phyloP scores from a whole-genome alignment of 768 basidiomycete species.

The Candolleomyces efflorescens region DNA sequence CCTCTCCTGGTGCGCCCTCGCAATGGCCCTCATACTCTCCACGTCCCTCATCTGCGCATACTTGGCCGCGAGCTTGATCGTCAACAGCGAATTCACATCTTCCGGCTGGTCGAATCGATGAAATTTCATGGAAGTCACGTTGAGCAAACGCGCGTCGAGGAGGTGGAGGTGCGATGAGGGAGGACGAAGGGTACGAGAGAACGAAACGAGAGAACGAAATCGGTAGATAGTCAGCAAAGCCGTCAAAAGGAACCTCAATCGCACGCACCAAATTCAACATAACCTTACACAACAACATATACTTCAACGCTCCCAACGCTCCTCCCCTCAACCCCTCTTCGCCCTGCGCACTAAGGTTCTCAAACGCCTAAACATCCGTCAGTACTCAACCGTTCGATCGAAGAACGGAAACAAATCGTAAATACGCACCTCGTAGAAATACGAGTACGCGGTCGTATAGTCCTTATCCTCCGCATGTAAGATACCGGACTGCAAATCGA shows the following conservation, averaged over 20 bases:
- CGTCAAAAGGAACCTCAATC: slow-evolving; percentile 24
- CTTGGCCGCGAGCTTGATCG: slow-evolving; percentile 83
- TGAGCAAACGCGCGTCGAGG: no score
- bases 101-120: slow-evolving; percentile 60
- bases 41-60: slow-evolving; percentile 87
- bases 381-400: no score
- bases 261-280: slow-evolving; percentile 98
- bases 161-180: no score
- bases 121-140: background rate
- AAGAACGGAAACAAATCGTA: no score
- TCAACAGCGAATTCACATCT: slow-evolving; percentile 83
- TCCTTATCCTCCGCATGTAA: slow-evolving; percentile 97
- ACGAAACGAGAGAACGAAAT: no score
- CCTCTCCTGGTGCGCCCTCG: slow-evolving; percentile 88
- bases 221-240: no score
- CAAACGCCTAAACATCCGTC: slow-evolving; percentile 53
- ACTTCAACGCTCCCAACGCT: slow-evolving; percentile 87
- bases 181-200: no score
- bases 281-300: slow-evolving; percentile 97
- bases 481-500: slow-evolving; percentile 60
- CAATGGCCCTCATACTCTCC: slow-evolving; percentile 94
- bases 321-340: slow-evolving; percentile 38
- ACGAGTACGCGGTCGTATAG: slow-evolving; percentile 94
- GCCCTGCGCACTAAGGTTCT: slow-evolving; percentile 77
- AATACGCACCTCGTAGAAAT: slow-evolving; percentile 70